These are phyloP conservation scores for Fusarium longipes DNA, from an alignment of 2,329 filamentous ascomycete species.

Conservation along the genomic window DNA sequence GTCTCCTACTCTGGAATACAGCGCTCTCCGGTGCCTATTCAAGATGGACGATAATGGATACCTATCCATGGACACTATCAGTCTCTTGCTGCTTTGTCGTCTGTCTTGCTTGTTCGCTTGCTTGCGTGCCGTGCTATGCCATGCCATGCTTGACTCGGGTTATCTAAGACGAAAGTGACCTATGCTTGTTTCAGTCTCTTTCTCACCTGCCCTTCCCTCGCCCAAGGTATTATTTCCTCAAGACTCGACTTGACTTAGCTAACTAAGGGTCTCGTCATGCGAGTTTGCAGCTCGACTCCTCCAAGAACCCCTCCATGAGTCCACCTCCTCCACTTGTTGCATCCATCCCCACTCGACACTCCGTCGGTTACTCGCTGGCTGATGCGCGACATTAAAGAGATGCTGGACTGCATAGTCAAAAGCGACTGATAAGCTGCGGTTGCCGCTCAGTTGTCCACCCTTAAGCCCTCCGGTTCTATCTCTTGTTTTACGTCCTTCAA, in stretches of 20 bases:
- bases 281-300: slow-evolving; percentile 39
- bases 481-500: slow-evolving; percentile 36
- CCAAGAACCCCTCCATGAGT: slow-evolving; percentile 42
- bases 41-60: slow-evolving; percentile 9
- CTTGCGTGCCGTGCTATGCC: slow-evolving; percentile 7
- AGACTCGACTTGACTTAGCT: slow-evolving; percentile 6
- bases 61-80: slow-evolving; percentile 12
- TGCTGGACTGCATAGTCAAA: slow-evolving; percentile 40
- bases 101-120: slow-evolving; percentile 6
- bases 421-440: slow-evolving; percentile 47
- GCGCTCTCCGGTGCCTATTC: slow-evolving; percentile 17
- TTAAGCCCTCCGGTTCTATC: slow-evolving; percentile 41
- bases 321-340: slow-evolving; percentile 43
- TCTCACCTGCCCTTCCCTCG: not conserved
- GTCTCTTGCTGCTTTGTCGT: not conserved
- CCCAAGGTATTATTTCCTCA: not conserved
- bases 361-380: slow-evolving; percentile 40
- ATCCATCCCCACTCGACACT: slow-evolving; percentile 37
- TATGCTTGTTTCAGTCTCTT: slow-evolving; percentile 17
- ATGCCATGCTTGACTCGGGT: slow-evolving; percentile 12
- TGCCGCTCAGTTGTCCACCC: slow-evolving; percentile 44
- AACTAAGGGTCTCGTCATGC: slow-evolving; percentile 33
- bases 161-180: slow-evolving; percentile 20
- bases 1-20: slow-evolving; percentile 1
- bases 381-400: slow-evolving; percentile 43